Conservation (phyloP, 2,329 filamentous ascomycete genomes). For the Cladobotryum protrusum region DNA sequence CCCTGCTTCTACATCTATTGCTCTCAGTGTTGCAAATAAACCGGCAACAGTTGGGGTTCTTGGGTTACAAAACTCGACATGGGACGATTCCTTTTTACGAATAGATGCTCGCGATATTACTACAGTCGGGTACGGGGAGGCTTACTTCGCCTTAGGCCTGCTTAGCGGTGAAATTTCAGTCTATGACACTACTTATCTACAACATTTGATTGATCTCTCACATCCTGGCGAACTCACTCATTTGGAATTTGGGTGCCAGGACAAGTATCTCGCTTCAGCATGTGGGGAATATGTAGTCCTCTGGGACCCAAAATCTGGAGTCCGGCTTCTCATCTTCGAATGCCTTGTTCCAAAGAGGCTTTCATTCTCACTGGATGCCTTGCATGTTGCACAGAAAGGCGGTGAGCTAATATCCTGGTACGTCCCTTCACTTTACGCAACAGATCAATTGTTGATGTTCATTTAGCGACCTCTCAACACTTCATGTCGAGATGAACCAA, state of each 20-base stretch:
- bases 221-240: neutral
- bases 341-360: neutral
- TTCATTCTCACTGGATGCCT: neutral
- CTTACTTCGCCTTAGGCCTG: conserved; percentile 2
- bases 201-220: neutral
- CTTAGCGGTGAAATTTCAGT: neutral
- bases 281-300: neutral
- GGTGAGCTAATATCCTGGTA: conserved; percentile 2
- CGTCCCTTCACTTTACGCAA: neutral
- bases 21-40: neutral
- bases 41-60: neutral
- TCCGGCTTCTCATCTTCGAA: neutral
- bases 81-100: conserved; percentile 1
- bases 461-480: neutral
- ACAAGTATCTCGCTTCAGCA: neutral
- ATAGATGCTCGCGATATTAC: neutral
- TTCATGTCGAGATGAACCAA: neutral
- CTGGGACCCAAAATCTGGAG: conserved; percentile 2
- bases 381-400: neutral
- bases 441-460: neutral
- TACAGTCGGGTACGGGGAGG: conserved; percentile 2
- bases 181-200: neutral
- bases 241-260: neutral
- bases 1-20: neutral
- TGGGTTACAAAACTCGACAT: neutral